These are phyloP conservation scores for Davidsoniella neocaledoniae DNA, from an alignment of 2,329 filamentous ascomycete genomes.

Conservation along the genomic window DNA sequence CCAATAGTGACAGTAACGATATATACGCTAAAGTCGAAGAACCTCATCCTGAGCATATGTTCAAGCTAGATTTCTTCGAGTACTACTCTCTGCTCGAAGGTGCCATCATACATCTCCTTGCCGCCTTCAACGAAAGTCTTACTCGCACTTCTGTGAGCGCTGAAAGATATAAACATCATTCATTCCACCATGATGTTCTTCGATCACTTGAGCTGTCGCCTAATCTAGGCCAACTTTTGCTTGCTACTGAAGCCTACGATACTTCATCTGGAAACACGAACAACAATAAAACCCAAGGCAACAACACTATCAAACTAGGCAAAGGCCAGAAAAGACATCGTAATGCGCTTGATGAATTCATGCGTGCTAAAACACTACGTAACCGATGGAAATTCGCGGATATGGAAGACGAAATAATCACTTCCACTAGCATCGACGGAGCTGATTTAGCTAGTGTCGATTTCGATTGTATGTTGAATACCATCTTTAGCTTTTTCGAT, in stretches of 20 bases:
- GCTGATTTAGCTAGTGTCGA: slow-evolving; percentile 38
- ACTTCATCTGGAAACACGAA: neutral
- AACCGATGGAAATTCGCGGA: slow-evolving; percentile 59
- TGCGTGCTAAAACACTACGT: slow-evolving; percentile 49
- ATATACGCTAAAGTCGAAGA: slow-evolving; percentile 18
- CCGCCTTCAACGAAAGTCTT: slow-evolving; percentile 42
- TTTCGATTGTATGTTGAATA: slow-evolving; percentile 39
- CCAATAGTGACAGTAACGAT: neutral
- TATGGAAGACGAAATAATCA: slow-evolving; percentile 21
- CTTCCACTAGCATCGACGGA: slow-evolving; percentile 16
- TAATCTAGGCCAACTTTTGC: slow-evolving; percentile 34
- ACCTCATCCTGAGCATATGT: slow-evolving; percentile 41
- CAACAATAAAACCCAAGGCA: neutral
- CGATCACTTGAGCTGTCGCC: slow-evolving; percentile 37
- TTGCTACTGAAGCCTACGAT: slow-evolving; percentile 12
- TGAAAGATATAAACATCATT: slow-evolving; percentile 22
- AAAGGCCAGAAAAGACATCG: slow-evolving; percentile 19
- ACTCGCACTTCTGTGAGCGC: slow-evolving; percentile 16
- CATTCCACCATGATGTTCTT: slow-evolving; percentile 55
- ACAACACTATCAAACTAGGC: neutral
- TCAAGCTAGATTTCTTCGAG: slow-evolving; percentile 64
- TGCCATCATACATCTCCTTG: slow-evolving; percentile 49
- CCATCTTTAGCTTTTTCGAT: slow-evolving; percentile 42
- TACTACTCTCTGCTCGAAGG: slow-evolving; percentile 60
- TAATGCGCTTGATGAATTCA: slow-evolving; percentile 32